Evolutionary conservation across 257 asterid species (phyloP).

Genomic region (Fraxinus anomala): DNA sequence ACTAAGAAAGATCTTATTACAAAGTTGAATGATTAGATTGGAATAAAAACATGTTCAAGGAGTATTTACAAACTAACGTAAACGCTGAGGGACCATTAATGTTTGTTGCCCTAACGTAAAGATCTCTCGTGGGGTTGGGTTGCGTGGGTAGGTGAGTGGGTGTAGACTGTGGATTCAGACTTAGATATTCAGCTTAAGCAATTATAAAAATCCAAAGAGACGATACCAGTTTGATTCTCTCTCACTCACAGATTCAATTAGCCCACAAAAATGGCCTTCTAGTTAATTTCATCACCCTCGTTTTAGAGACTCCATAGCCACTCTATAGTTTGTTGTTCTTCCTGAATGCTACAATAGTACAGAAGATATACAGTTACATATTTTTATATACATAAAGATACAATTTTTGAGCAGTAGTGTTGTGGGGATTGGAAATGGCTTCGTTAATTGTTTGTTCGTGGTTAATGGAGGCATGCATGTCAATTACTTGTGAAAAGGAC

Average conservation of each 20-base stretch:
- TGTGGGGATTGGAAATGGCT: constrained; percentile 28
- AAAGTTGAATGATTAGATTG: too few species aligned
- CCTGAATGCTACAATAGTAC: not conserved
- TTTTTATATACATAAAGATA: not conserved
- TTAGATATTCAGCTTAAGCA: too few species aligned
- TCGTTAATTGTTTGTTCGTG: constrained; percentile 66
- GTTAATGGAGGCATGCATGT: constrained; percentile 92
- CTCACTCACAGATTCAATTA: not conserved
- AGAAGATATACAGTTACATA: not conserved
- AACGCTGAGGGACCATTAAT: too few species aligned
- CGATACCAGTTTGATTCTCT: not conserved
- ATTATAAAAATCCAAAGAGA: not conserved
- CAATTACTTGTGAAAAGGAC: constrained; percentile 66
- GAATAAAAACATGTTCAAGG: too few species aligned
- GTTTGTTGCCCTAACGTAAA: too few species aligned
- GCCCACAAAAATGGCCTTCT: too few species aligned
- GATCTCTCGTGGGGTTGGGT: too few species aligned
- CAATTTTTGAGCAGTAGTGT: not conserved
- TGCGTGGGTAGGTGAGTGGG: too few species aligned
- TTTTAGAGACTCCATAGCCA: not conserved
- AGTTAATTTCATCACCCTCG: not conserved
- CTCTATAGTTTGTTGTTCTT: not conserved
- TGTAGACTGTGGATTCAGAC: too few species aligned
- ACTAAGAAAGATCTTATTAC: too few species aligned
- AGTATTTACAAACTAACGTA: too few species aligned